Conservation (phyloP, 139 green algal genomes). For the Deuterostichococcus epilithicus region DNA sequence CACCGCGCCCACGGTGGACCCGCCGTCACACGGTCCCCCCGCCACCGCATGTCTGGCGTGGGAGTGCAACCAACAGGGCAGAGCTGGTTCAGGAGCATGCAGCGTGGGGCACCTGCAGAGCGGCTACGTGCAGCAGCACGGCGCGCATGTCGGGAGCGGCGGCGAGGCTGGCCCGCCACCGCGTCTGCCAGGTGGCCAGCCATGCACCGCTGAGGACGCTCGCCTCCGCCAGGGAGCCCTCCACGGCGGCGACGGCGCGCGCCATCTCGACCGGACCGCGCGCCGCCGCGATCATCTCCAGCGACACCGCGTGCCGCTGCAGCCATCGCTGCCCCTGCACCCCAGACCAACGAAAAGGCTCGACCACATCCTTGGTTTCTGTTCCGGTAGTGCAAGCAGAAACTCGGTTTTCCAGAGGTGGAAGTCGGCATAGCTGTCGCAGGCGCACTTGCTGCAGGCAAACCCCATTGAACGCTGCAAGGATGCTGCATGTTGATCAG, state of each 20-base stretch:
- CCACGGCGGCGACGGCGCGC: slow-evolving; percentile 24
- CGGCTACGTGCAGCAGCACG: slow-evolving; percentile 40
- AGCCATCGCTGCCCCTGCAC: slow-evolving; percentile 18
- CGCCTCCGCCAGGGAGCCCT: slow-evolving; percentile 25
- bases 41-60: no score
- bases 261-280: slow-evolving; percentile 12
- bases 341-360: no score
- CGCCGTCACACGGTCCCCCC: no score
- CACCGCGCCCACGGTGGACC: no score
- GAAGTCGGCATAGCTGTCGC: no score
- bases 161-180: slow-evolving; percentile 43
- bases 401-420: no score
- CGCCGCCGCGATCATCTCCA: slow-evolving; percentile 13
- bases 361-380: no score
- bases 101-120: slow-evolving; percentile 42
- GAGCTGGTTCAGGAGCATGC: no score
- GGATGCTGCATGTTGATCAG: background rate
- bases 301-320: slow-evolving; percentile 14
- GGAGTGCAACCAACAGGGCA: no score
- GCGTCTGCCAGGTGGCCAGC: slow-evolving; percentile 31
- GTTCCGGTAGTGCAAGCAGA: no score
- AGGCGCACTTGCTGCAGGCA: no score
- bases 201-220: slow-evolving; percentile 30
- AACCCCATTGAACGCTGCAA: no score
- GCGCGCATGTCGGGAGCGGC: slow-evolving; percentile 28